Evolutionary conservation across 352 stramenopile genomes (phyloP).

Genomic region (Pythium volutum): DNA sequence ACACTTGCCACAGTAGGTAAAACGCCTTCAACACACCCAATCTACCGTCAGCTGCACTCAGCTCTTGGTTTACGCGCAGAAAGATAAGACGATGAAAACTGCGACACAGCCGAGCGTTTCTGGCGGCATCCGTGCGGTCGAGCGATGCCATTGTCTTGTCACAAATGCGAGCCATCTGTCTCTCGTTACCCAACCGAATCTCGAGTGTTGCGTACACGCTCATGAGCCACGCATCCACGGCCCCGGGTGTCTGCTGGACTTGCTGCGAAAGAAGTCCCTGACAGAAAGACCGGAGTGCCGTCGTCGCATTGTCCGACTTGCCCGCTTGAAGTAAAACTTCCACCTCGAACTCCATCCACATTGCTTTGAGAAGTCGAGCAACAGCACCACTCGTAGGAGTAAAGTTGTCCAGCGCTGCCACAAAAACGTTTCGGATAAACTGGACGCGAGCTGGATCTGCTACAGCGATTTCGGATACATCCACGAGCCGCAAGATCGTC

Average conservation of each 20-base stretch:
- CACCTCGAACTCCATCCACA: constrained; percentile 23
- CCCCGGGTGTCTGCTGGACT: not conserved
- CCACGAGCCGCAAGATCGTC: not conserved
- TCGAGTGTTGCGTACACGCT: constrained; percentile 53
- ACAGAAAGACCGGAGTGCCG: constrained; percentile 14
- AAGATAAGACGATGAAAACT: constrained; percentile 55
- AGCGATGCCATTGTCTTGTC: constrained; percentile 37
- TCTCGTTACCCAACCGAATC: constrained; percentile 35
- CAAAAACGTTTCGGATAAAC: constrained; percentile 25
- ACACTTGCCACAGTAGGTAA: constrained; percentile 24
- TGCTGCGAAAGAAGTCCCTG: constrained; percentile 12
- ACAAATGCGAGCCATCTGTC: constrained; percentile 50
- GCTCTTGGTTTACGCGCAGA: constrained; percentile 32
- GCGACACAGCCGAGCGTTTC: constrained; percentile 1
- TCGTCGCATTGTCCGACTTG: not conserved
- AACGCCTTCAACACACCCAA: constrained; percentile 2
- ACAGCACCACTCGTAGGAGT: constrained; percentile 16
- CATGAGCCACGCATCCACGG: constrained; percentile 13
- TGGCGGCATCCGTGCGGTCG: not conserved
- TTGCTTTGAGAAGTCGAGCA: constrained; percentile 42
- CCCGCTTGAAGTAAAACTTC: not conserved
- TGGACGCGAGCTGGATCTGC: constrained; percentile 15
- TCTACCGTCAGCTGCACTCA: not conserved
- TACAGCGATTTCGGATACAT: not conserved
- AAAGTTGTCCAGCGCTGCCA: not conserved